phyloP scores from a whole-genome alignment of 2,329 filamentous ascomycete genomes.

The Colletotrichum karsti region DNA sequence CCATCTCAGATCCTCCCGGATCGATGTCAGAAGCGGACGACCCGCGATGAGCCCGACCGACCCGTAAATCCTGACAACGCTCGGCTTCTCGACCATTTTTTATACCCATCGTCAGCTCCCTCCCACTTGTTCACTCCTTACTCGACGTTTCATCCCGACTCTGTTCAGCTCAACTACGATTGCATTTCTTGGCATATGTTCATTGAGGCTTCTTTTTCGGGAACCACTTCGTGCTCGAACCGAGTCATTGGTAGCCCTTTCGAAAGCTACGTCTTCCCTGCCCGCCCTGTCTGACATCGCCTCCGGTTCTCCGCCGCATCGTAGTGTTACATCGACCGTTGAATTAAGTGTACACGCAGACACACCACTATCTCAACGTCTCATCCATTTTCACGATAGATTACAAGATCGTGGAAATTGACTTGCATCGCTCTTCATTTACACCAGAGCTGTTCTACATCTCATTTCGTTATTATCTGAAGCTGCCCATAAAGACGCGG shows the following conservation, averaged over 20 bases:
- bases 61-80: neutral
- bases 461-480: neutral
- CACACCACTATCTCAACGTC: neutral
- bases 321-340: conserved; percentile 1
- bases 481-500: neutral
- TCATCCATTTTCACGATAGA: neutral
- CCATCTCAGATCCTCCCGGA: neutral
- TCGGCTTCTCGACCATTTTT: neutral
- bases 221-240: neutral
- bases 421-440: neutral
- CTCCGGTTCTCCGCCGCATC: neutral
- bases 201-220: neutral
- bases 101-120: neutral
- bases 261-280: neutral
- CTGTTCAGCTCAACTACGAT: neutral
- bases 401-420: no score
- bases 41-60: neutral
- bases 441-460: neutral
- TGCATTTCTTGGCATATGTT: neutral
- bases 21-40: neutral
- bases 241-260: conserved; percentile 14
- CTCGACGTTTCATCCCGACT: neutral
- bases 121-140: neutral
- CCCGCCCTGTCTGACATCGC: neutral
- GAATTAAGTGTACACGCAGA: neutral